These are phyloP conservation scores for rapeseed (Brassica napus) DNA, from an alignment of 345 rosid genomes.

Conservation along the genomic window DNA sequence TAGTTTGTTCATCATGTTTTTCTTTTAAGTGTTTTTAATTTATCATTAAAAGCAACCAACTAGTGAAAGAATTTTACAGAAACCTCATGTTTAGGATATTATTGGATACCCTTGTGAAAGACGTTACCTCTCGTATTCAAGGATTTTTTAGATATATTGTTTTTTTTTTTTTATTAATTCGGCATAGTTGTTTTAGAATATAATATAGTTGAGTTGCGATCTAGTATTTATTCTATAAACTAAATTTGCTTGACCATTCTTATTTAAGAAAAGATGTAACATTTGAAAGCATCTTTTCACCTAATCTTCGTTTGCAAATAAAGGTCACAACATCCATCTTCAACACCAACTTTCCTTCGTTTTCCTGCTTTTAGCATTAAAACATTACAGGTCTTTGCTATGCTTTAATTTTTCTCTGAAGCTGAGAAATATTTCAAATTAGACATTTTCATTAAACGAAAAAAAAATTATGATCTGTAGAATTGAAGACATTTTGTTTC, in stretches of 20 bases:
- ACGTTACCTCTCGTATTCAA: neutral
- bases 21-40: neutral
- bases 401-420: neutral
- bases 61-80: neutral
- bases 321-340: conserved; percentile 12
- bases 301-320: neutral
- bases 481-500: neutral
- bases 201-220: neutral
- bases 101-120: neutral
- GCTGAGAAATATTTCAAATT: neutral
- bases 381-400: conserved; percentile 1
- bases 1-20: neutral
- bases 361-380: conserved; percentile 16
- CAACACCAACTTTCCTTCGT: conserved; percentile 6
- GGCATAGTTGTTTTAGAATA: neutral
- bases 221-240: neutral
- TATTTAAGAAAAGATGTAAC: neutral
- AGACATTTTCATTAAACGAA: neutral
- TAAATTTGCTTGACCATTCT: neutral
- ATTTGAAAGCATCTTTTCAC: neutral
- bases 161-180: neutral
- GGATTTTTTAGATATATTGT: neutral
- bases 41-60: neutral
- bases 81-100: neutral
- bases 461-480: neutral